A percentile compares a stretch with the other conserved stretches of the same genome.
These are phyloP conservation scores for Macrolepiota albuminosa DNA, from an alignment of 768 basidiomycete species.

Conservation along the genomic window DNA sequence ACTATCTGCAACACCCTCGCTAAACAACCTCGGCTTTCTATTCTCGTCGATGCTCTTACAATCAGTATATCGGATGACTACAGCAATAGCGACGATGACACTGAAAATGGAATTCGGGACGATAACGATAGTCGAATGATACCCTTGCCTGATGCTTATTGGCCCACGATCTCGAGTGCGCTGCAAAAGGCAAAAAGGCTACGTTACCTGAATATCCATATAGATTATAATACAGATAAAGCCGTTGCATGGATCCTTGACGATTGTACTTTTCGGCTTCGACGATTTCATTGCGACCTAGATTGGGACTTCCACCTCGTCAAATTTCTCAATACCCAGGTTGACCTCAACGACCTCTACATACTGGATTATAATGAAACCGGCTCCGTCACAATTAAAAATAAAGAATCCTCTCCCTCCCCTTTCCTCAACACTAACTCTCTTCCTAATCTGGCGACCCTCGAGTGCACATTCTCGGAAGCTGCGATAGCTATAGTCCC, in stretches of 20 bases:
- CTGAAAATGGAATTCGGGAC: constrained; percentile 19
- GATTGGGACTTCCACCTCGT: constrained; percentile 57
- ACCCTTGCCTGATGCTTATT: constrained; percentile 35
- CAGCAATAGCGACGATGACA: constrained; percentile 24
- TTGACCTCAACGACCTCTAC: constrained; percentile 43
- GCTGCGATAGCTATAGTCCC: constrained; percentile 56
- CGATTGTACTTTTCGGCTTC: constrained; percentile 48
- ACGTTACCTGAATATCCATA: constrained; percentile 48
- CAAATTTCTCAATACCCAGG: constrained; percentile 46
- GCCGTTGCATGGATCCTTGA: constrained; percentile 35
- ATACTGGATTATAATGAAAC: constrained; percentile 39
- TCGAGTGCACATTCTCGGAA: constrained; percentile 68
- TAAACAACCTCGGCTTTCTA: constrained; percentile 41
- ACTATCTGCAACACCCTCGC: constrained; percentile 44
- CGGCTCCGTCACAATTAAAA: constrained; percentile 11
- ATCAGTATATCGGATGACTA: constrained; percentile 35
- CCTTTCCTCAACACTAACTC: constrained; percentile 24
- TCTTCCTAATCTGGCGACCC: constrained; percentile 44
- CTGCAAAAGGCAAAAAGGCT: constrained; percentile 43
- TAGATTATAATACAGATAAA: constrained; percentile 31
- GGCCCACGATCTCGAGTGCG: constrained; percentile 45
- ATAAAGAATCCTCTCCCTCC: constrained; percentile 19
- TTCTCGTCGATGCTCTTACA: constrained; percentile 49
- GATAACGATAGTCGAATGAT: constrained; percentile 19
- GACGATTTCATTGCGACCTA: constrained; percentile 59